Base-by-base conservation (phyloP, 2,329 filamentous ascomycete species). In the Pestalotiopsis sp. region DNA sequence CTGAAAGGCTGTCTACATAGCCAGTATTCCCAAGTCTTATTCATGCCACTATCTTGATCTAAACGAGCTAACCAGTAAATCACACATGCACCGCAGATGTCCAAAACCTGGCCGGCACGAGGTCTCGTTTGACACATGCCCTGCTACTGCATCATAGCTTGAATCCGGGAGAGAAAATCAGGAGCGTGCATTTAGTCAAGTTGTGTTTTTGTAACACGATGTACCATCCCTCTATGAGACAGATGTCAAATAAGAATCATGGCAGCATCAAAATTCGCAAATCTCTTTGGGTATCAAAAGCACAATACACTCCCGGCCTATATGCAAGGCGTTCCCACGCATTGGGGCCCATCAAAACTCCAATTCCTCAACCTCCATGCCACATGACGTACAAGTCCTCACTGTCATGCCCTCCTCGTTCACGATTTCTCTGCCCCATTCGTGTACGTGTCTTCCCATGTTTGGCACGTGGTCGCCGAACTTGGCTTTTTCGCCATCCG, bases 391-490 rank as follows among this genome's bases (percentile, higher is more conserved):
- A 81, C 94, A 95, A 1, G 87, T 94, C 86, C 97, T 98, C 67
- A 94, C 89, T 56, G 88, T 93, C 84, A 92, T 89, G 0, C 94
- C 95, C 14, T 89, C 86, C 73, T 87, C 88, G 71, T 89, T 90
- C 80, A 91, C 89, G 7, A 95, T 87, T 41, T 90, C 84, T 69
- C 90, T 85, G 0, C 90, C 91, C 87, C 96, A 99, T 78, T 97
- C 92, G 83, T 99, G 96, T 66, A 94, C 91, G 84, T 99, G 96
- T 75, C 89, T 92, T 17, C 89, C 89, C 5, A 86, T 86, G 61
- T 83, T 85, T 4, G 87, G 89, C 27, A 98, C 86, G 65, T 87
- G 86, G 79, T 97, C 94, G 0, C 95, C 94, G 83, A 98, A 97
- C 69, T 84, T 85, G 56, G 81, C 84, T 13, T 86, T 85, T 23